A percentile compares a stretch with the other conserved stretches of the same genome.
Evolutionary conservation across 768 basidiomycete genomes (phyloP).

Genomic region (Tulasnella sp.): DNA sequence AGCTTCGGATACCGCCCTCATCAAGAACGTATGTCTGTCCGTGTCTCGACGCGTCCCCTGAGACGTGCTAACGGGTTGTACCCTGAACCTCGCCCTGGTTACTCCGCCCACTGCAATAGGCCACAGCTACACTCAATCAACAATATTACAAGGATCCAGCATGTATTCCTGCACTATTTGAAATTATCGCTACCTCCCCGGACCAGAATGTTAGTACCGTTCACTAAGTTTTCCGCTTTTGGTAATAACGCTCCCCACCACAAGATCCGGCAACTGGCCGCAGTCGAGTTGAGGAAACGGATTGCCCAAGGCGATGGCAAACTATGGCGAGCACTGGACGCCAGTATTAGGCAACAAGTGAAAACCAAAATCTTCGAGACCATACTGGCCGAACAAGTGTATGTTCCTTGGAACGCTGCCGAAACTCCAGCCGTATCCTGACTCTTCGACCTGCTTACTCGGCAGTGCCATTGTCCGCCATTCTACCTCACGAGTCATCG

Average conservation of each 20-base stretch:
- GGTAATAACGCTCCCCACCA: background rate
- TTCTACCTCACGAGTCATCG: slow-evolving; percentile 86
- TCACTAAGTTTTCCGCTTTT: background rate
- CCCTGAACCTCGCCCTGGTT: slow-evolving; percentile 29
- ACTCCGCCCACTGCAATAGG: slow-evolving; percentile 47
- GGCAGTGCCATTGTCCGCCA: slow-evolving; percentile 84
- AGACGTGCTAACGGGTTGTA: slow-evolving; percentile 18
- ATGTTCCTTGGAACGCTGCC: slow-evolving; percentile 35
- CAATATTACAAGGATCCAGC: slow-evolving; percentile 88
- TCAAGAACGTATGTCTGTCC: slow-evolving; percentile 74
- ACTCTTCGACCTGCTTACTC: slow-evolving; percentile 30
- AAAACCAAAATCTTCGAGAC: slow-evolving; percentile 77
- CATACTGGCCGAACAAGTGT: slow-evolving; percentile 76
- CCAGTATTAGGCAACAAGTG: slow-evolving; percentile 71
- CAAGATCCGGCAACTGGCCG: slow-evolving; percentile 94
- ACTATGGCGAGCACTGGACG: slow-evolving; percentile 72
- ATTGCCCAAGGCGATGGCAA: slow-evolving; percentile 72
- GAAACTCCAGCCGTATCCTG: slow-evolving; percentile 25
- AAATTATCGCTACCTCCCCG: slow-evolving; percentile 80
- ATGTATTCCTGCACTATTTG: slow-evolving; percentile 88
- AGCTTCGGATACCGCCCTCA: slow-evolving; percentile 79
- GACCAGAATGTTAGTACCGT: slow-evolving; percentile 65
- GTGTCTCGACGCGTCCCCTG: slow-evolving; percentile 11
- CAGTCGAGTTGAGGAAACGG: slow-evolving; percentile 94
- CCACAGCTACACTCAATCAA: slow-evolving; percentile 84